Percentiles rank a stretch among this genome's conserved stretches.
Conservation (phyloP, 805 yeast species). For the Yamadazyma insecticola region DNA sequence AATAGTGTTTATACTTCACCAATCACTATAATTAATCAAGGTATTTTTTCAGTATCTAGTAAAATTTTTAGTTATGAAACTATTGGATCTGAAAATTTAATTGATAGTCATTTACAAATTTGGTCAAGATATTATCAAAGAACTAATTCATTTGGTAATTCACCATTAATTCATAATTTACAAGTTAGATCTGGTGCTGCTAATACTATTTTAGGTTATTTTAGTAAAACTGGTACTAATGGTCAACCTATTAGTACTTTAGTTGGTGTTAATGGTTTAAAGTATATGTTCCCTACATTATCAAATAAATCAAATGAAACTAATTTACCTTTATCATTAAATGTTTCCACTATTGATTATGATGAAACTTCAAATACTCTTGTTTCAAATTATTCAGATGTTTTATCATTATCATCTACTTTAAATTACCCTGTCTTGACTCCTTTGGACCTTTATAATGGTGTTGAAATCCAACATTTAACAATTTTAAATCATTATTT, state of each 20-base stretch:
- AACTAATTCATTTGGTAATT: slow-evolving; percentile 48
- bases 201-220: slow-evolving; percentile 70
- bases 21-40: slow-evolving; percentile 48
- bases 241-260: slow-evolving; percentile 44
- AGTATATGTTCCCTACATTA: slow-evolving; percentile 62
- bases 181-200: slow-evolving; percentile 87
- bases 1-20: slow-evolving; percentile 53
- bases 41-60: slow-evolving; percentile 47
- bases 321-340: slow-evolving; percentile 58
- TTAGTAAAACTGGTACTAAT: slow-evolving; percentile 26
- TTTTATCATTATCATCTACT: slow-evolving; percentile 57
- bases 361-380: slow-evolving; percentile 49
- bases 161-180: slow-evolving; percentile 57
- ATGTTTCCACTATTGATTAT: slow-evolving; percentile 74
- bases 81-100: slow-evolving; percentile 53
- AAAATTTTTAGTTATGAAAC: slow-evolving; percentile 69
- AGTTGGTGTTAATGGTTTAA: slow-evolving; percentile 64
- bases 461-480: slow-evolving; percentile 60
- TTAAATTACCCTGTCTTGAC: slow-evolving; percentile 66
- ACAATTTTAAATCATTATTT: slow-evolving; percentile 61
- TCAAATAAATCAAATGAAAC: slow-evolving; percentile 21
- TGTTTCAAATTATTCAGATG: slow-evolving; percentile 59
- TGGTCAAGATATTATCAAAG: slow-evolving; percentile 56
- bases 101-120: slow-evolving; percentile 53
- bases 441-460: slow-evolving; percentile 48